Conservation (phyloP, 2,329 filamentous ascomycete species). For the Colletotrichum sp. region DNA sequence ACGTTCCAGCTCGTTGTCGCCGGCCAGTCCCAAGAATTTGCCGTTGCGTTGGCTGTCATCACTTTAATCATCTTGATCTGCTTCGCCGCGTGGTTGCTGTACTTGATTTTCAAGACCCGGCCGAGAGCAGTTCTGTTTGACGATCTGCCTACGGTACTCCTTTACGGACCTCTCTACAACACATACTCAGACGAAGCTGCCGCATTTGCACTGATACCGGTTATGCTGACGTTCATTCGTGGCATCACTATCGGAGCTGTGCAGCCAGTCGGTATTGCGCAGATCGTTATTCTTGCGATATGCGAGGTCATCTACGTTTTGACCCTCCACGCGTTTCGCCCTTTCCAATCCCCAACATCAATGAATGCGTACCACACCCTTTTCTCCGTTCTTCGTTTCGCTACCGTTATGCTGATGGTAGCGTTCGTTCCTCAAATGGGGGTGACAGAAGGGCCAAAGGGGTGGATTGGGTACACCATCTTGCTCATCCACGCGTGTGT, state of each 20-base stretch:
- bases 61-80: slow-evolving; percentile 75
- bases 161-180: slow-evolving; percentile 95
- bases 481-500: slow-evolving; percentile 85
- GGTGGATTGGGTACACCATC: slow-evolving; percentile 95
- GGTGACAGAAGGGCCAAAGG: slow-evolving; percentile 79
- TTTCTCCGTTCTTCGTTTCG: slow-evolving; percentile 79
- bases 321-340: slow-evolving; percentile 86
- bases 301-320: slow-evolving; percentile 92
- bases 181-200: slow-evolving; percentile 95
- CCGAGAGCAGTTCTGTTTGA: slow-evolving; percentile 91
- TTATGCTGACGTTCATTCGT: slow-evolving; percentile 83
- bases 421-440: slow-evolving; percentile 85
- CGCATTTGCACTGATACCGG: slow-evolving; percentile 86
- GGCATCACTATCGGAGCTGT: slow-evolving; percentile 92
- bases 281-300: slow-evolving; percentile 89
- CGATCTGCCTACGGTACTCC: slow-evolving; percentile 85
- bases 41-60: slow-evolving; percentile 76
- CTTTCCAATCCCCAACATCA: slow-evolving; percentile 88
- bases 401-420: slow-evolving; percentile 77
- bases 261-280: slow-evolving; percentile 90
- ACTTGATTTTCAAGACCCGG: slow-evolving; percentile 79
- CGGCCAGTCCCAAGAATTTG: slow-evolving; percentile 67
- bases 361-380: slow-evolving; percentile 97
- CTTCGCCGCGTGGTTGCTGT: slow-evolving; percentile 80
- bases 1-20: slow-evolving; percentile 90